Evolutionary conservation across 441 rosid species (phyloP).

Genomic region (Adansonia rubrostipa): DNA sequence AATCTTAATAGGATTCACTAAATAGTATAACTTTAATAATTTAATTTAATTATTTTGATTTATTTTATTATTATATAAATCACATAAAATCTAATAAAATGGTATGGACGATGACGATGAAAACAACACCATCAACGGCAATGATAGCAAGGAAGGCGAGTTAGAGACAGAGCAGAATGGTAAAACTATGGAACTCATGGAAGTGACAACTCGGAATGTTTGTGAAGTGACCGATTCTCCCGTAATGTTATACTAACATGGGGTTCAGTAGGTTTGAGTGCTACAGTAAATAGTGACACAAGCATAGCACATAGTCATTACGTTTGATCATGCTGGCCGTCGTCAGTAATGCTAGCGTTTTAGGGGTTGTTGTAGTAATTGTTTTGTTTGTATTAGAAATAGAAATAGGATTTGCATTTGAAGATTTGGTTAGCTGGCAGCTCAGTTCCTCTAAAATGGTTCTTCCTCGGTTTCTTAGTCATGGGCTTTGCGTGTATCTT

Average conservation of each 20-base stretch:
- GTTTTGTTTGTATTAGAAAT: conserved; percentile 25
- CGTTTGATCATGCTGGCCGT: conserved; percentile 39
- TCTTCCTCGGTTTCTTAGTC: background rate
- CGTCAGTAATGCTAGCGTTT: conserved; percentile 40
- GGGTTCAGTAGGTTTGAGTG: conserved; percentile 25
- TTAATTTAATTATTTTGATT: no score
- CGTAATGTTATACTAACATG: conserved; percentile 25
- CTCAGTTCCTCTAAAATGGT: background rate
- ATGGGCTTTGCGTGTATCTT: conserved; percentile 26
- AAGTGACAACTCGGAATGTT: conserved; percentile 48
- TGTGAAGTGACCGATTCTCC: conserved; percentile 22
- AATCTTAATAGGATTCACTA: no score
- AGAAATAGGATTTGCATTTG: conserved; percentile 20
- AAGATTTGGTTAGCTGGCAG: conserved; percentile 25
- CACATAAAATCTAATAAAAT: no score
- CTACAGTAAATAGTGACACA: conserved; percentile 50
- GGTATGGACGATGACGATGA: conserved; percentile 34
- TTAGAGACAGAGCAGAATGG: conserved; percentile 41
- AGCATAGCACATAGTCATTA: conserved; percentile 32
- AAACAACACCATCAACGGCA: conserved; percentile 34
- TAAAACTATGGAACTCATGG: conserved; percentile 43
- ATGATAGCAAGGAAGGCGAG: conserved; percentile 41
- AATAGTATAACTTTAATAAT: no score
- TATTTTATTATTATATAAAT: no score
- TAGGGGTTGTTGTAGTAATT: conserved; percentile 30